phyloP scores from a whole-genome alignment of 1,284 basidiomycete genomes.

The Marasmius oreades region DNA sequence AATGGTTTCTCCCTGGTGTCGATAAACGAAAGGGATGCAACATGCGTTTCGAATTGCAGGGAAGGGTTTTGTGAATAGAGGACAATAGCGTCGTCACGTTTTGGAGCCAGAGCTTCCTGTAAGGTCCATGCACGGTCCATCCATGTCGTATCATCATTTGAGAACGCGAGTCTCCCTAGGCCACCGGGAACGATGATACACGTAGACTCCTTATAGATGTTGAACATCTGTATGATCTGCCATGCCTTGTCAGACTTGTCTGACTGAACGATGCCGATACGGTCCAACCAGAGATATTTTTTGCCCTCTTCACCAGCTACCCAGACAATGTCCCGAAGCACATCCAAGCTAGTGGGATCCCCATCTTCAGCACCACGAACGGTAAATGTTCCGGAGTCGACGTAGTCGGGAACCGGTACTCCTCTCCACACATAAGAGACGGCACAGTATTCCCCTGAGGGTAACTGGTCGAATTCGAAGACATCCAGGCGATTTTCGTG shows the following conservation, averaged over 20 bases:
- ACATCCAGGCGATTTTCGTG: background rate
- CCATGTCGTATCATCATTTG: constrained; percentile 8
- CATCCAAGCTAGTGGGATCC: constrained; percentile 3
- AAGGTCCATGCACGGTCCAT: constrained; percentile 12
- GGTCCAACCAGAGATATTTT: constrained; percentile 12
- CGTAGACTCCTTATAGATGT: constrained; percentile 7
- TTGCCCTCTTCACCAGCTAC: background rate
- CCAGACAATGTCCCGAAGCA: constrained; percentile 1
- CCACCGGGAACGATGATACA: constrained; percentile 10
- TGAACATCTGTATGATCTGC: constrained; percentile 12
- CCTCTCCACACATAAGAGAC: constrained; percentile 8
- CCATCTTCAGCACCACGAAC: constrained; percentile 6
- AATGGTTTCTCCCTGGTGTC: background rate
- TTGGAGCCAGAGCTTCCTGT: constrained; percentile 8
- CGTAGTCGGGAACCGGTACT: background rate
- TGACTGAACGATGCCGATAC: constrained; percentile 10
- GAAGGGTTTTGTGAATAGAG: background rate
- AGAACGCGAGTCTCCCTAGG: constrained; percentile 2
- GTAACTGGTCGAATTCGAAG: background rate
- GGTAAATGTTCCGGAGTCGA: background rate
- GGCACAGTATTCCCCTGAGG: background rate
- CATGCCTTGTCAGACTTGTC: constrained; percentile 7
- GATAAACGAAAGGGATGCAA: background rate
- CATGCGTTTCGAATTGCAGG: no score
- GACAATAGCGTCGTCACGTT: background rate